Percentiles rank a stretch among this genome's conserved stretches.
Conservation (phyloP, 805 yeast species). For the Metschnikowia kunwiensis region DNA sequence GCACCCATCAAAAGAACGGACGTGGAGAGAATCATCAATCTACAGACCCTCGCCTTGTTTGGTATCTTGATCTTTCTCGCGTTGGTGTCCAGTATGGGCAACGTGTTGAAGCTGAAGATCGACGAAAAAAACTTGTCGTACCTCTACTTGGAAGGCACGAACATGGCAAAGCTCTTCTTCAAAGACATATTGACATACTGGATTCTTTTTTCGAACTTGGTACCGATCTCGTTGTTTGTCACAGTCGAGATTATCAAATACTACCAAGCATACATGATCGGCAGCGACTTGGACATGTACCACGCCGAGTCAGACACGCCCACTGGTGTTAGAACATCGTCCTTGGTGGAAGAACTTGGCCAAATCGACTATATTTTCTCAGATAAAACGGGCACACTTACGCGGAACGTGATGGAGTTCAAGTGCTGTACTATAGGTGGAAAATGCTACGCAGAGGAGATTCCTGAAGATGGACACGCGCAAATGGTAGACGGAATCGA, state of each 20-base stretch:
- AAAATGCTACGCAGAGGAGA: slow-evolving; percentile 75
- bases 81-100: slow-evolving; percentile 81
- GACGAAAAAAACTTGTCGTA: slow-evolving; percentile 57
- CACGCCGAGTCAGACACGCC: slow-evolving; percentile 87
- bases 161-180: slow-evolving; percentile 69
- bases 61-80: slow-evolving; percentile 72
- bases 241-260: slow-evolving; percentile 95
- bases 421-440: slow-evolving; percentile 93
- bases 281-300: slow-evolving; percentile 92
- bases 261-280: slow-evolving; percentile 91
- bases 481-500: slow-evolving; percentile 73
- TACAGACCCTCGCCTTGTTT: slow-evolving; percentile 87
- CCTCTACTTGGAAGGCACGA: slow-evolving; percentile 64
- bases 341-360: slow-evolving; percentile 94
- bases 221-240: slow-evolving; percentile 95
- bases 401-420: slow-evolving; percentile 95
- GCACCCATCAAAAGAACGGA: slow-evolving; percentile 97
- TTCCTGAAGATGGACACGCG: slow-evolving; percentile 87
- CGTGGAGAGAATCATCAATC: slow-evolving; percentile 90
- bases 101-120: slow-evolving; percentile 67
- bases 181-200: slow-evolving; percentile 88
- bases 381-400: slow-evolving; percentile 96
- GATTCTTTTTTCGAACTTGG: slow-evolving; percentile 93
- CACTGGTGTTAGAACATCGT: slow-evolving; percentile 90
- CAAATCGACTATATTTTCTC: slow-evolving; percentile 95